These are phyloP conservation scores for Phallus indusiatus DNA, from an alignment of 768 basidiomycete genomes.

Conservation along the genomic window DNA sequence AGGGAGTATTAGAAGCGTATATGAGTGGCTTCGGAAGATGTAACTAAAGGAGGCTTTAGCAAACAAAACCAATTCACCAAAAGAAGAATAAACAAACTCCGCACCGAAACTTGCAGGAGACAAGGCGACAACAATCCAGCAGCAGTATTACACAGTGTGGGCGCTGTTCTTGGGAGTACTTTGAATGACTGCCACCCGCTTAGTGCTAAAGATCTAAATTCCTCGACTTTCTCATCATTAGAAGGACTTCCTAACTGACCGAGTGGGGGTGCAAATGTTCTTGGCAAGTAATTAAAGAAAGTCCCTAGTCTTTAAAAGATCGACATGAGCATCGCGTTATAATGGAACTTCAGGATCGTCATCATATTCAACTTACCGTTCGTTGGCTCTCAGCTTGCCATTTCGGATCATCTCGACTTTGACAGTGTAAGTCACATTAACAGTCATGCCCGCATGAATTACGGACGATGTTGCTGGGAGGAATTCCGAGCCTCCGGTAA, in stretches of 20 bases:
- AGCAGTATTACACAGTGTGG: too few species aligned
- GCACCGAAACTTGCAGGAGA: conserved; percentile 2
- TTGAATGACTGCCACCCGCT: not conserved
- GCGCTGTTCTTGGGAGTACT: not conserved
- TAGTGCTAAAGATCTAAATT: not conserved
- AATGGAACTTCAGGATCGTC: not conserved
- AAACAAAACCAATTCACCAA: not conserved
- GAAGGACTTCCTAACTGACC: not conserved
- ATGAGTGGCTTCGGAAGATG: not conserved
- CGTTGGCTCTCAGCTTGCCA: conserved; percentile 14
- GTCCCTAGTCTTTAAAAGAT: not conserved
- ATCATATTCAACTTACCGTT: conserved; percentile 1
- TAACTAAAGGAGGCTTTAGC: not conserved
- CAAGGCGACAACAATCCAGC: not conserved
- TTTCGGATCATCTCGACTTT: conserved; percentile 31
- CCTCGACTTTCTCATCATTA: not conserved
- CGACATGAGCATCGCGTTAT: not conserved
- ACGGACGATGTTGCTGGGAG: conserved; percentile 32
- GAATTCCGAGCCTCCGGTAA: conserved; percentile 18
- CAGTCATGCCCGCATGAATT: conserved; percentile 20
- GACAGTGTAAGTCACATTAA: conserved; percentile 27
- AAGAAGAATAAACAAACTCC: not conserved
- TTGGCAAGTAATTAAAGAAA: conserved; percentile 7
- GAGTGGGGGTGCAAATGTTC: conserved; percentile 1
- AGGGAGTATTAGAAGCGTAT: not conserved